These are phyloP conservation scores for Aspergillus sp. DNA, from an alignment of 2,329 filamentous ascomycete species.

Conservation along the genomic window DNA sequence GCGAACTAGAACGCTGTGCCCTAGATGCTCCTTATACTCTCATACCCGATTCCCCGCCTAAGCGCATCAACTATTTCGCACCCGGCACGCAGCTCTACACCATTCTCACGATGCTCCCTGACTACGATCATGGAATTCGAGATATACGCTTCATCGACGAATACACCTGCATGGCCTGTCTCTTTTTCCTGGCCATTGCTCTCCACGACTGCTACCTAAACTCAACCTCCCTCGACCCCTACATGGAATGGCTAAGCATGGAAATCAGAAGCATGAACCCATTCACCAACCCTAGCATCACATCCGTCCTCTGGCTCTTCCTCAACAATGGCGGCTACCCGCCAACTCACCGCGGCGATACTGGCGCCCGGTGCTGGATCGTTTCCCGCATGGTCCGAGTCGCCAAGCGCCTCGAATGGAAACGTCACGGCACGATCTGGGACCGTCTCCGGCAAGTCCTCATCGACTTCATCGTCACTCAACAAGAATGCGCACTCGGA, in stretches of 20 bases:
- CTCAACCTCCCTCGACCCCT: conserved; percentile 29
- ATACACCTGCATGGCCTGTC: conserved; percentile 34
- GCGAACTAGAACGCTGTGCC: conserved; percentile 26
- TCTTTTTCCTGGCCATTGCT: conserved; percentile 33
- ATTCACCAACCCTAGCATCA: conserved; percentile 30
- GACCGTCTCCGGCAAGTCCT: conserved; percentile 29
- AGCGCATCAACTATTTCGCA: conserved; percentile 23
- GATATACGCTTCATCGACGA: conserved; percentile 38
- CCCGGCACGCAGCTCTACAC: conserved; percentile 29
- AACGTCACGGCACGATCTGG: conserved; percentile 30
- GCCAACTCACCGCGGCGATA: conserved; percentile 20
- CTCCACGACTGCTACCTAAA: conserved; percentile 32
- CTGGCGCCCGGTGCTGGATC: conserved; percentile 34
- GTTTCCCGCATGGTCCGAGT: conserved; percentile 36
- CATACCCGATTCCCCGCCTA: conserved; percentile 1
- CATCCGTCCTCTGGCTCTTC: conserved; percentile 35
- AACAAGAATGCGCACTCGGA: conserved; percentile 34
- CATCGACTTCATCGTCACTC: conserved; percentile 29
- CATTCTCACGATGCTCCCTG: conserved; percentile 32
- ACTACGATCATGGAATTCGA: conserved; percentile 36
- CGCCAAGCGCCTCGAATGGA: conserved; percentile 35
- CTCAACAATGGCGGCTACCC: conserved; percentile 33
- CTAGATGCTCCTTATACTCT: conserved; percentile 20
- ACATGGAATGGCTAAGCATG: conserved; percentile 30
- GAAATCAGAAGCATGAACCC: conserved; percentile 30